Base-by-base conservation (phyloP, 306 rosid species). In the Quercus bicolor region DNA sequence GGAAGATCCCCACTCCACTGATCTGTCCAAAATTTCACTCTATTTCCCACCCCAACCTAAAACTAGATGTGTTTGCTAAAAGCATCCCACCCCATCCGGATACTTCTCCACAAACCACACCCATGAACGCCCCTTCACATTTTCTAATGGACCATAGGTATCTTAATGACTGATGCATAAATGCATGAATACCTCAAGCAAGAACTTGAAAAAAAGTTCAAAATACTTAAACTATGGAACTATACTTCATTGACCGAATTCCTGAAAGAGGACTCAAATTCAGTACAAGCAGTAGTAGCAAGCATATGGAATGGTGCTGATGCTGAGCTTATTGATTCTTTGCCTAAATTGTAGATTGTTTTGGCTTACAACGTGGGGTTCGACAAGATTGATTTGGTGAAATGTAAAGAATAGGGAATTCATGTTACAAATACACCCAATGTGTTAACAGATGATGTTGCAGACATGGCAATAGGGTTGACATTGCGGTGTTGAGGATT, bases 401-500 rank as follows among this genome's bases (percentile, higher is more conserved):
- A 78, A 56, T 90, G 95, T 70, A 56, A 21, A 59, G 83, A 83
- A 23, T 84, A 69, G 73, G 85, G 87, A 18, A 87, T 92, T 13
- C 74, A 80, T 19, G 93, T 92, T 13, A 79, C 86, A 4, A 90
- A 92, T 75, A 92, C 95, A 0, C 95, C 97, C 7, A 84, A 87
- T 15, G 97, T 90, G 9, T 75, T 92, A 74, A 86, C 95, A 4
- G 91, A 87, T n/a, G 92, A 87, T 29, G 95, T 90, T 24, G 97
- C 97, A n/a, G 97, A 92, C 26, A 43, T 59, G 2, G 93, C 95
- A 21, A 74, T 90, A 34, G 95, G 87, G 15, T 78, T 90, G 5
- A 84, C 87, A 7, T 43, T 92, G 81, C 85, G 3, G 89, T 90
- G 0, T 70, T 83, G 62, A 56, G 79, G 72, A 77, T 90, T 77